Percentiles rank a stretch among this genome's conserved stretches.
Conservation (phyloP, 441 rosid genomes). For the Dalechampia spathulata region DNA sequence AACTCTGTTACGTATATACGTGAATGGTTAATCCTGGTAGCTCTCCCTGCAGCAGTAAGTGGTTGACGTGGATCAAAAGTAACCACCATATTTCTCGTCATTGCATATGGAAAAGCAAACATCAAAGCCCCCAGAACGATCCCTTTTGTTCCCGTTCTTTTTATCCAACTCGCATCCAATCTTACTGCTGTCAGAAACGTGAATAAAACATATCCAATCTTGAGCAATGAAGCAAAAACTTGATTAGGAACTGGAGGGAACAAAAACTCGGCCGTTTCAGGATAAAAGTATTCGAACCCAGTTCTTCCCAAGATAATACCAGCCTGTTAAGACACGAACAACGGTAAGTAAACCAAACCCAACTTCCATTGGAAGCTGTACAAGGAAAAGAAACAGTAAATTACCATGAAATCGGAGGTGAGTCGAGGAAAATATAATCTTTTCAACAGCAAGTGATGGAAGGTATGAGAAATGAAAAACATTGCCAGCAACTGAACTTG, state of each 20-base stretch:
- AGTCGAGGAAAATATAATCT: conserved; percentile 24
- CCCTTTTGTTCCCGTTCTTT: conserved; percentile 13
- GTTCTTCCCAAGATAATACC: conserved; percentile 31
- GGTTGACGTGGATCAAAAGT: no score
- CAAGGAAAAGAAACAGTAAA: no score
- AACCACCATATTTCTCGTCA: not conserved
- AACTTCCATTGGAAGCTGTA: no score
- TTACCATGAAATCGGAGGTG: conserved; percentile 31
- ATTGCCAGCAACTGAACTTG: conserved; percentile 16
- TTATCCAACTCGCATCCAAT: conserved; percentile 17
- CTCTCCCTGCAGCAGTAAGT: not conserved
- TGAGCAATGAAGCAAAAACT: conserved; percentile 15
- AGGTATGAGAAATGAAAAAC: conserved; percentile 8
- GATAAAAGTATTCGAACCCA: conserved; percentile 11
- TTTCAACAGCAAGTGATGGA: conserved; percentile 12
- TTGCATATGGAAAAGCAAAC: not conserved
- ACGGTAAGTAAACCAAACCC: no score
- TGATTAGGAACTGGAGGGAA: conserved; percentile 20
- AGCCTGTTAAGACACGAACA: conserved; percentile 15
- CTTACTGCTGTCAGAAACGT: conserved; percentile 22
- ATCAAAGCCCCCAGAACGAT: conserved; percentile 11
- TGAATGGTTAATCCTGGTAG: not conserved
- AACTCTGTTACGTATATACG: not conserved
- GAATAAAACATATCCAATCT: conserved; percentile 19
- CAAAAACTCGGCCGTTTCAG: not conserved